Percentiles rank a stretch among this genome's conserved stretches.
Evolutionary conservation across 208 protist species (phyloP).

Genomic region (Entamoeba invadens): DNA sequence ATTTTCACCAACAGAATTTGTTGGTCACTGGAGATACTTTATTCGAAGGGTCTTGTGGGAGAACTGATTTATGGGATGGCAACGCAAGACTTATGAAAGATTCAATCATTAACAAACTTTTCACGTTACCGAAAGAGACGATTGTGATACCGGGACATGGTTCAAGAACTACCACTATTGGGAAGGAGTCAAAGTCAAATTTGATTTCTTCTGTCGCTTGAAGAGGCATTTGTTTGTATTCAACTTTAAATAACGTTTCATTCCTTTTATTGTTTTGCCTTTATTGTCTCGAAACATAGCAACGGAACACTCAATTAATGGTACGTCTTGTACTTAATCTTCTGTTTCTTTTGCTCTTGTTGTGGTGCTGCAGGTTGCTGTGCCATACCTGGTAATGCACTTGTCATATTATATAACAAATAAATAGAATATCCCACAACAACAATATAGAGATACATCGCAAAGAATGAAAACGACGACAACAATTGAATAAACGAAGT

Average conservation of each 20-base stretch:
- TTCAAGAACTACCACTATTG: neutral
- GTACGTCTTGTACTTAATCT: neutral
- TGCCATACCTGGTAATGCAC: neutral
- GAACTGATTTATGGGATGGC: slow-evolving; percentile 15
- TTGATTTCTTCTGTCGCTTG: neutral
- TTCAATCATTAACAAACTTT: neutral
- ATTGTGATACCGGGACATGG: slow-evolving; percentile 17
- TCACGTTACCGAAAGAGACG: neutral
- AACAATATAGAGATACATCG: neutral
- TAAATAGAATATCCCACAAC: neutral
- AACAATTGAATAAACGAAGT: neutral
- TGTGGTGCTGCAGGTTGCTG: neutral
- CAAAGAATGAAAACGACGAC: neutral
- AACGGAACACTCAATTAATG: neutral
- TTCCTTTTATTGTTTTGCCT: neutral
- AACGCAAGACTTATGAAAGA: neutral
- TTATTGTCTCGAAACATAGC: neutral
- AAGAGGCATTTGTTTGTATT: neutral
- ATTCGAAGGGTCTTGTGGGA: neutral
- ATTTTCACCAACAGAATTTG: neutral
- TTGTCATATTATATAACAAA: neutral
- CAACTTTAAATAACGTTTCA: neutral
- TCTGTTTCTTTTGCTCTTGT: neutral
- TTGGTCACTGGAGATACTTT: slow-evolving; percentile 14
- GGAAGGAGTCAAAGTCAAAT: too few relatives aligned